Conservation (phyloP, 2,329 filamentous ascomycete genomes). For the Fusarium miscanthi region DNA sequence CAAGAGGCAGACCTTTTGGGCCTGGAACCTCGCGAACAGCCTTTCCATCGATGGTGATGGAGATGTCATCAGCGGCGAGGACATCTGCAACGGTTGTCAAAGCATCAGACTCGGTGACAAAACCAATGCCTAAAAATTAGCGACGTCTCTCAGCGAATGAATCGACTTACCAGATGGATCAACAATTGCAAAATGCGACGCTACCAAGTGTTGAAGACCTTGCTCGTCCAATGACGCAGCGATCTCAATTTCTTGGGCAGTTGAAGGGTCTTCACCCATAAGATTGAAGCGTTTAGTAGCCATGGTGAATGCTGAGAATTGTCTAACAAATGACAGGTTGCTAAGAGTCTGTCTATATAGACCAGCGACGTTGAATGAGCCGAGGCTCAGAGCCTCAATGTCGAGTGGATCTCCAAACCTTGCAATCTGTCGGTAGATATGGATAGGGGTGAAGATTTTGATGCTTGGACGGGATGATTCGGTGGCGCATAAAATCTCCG, state of each 20-base stretch:
- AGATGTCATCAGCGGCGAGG: slow-evolving; percentile 48
- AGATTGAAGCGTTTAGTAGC: slow-evolving; percentile 55
- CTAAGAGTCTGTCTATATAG: slow-evolving; percentile 27
- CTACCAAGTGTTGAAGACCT: slow-evolving; percentile 53
- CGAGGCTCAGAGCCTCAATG: slow-evolving; percentile 16
- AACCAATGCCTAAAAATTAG: slow-evolving; percentile 51
- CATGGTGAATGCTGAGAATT: slow-evolving; percentile 43
- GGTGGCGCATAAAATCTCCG: slow-evolving; percentile 23
- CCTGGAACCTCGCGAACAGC: slow-evolving; percentile 62
- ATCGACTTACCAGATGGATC: slow-evolving; percentile 51
- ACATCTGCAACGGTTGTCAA: slow-evolving; percentile 52
- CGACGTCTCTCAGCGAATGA: no score
- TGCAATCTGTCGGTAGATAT: slow-evolving; percentile 19
- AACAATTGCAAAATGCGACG: slow-evolving; percentile 57
- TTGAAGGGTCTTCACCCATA: slow-evolving; percentile 53
- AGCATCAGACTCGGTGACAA: slow-evolving; percentile 47
- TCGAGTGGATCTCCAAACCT: slow-evolving; percentile 12
- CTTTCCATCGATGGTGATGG: slow-evolving; percentile 61
- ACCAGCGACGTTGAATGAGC: background rate
- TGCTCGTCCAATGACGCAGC: slow-evolving; percentile 50
- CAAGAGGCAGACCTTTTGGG: slow-evolving; percentile 58
- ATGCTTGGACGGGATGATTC: slow-evolving; percentile 7
- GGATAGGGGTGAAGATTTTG: slow-evolving; percentile 25
- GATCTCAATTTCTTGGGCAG: slow-evolving; percentile 52
- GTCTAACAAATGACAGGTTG: background rate